These are phyloP conservation scores for Hypoxylon sp. DNA, from an alignment of 2,329 filamentous ascomycete genomes.

Conservation along the genomic window DNA sequence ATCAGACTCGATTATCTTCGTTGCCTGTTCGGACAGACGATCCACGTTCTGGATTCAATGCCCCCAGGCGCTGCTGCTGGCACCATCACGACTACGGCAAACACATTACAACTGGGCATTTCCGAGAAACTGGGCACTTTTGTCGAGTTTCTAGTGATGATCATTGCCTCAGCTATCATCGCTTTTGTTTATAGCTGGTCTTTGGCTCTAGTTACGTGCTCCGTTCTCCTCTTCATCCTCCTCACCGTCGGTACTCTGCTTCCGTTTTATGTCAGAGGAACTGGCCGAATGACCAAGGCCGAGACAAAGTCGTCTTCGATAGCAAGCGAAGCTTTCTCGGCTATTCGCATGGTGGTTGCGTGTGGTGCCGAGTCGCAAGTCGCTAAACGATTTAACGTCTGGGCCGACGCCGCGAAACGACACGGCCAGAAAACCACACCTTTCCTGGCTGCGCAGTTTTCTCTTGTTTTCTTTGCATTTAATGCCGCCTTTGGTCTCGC, in stretches of 20 bases:
- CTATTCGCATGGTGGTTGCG: constrained; percentile 72
- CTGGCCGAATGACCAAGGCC: constrained; percentile 60
- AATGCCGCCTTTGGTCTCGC: constrained; percentile 67
- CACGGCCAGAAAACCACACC: constrained; percentile 64
- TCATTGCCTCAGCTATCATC: constrained; percentile 65
- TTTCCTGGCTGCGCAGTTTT: constrained; percentile 65
- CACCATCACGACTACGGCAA: constrained; percentile 73
- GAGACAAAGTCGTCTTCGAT: constrained; percentile 70
- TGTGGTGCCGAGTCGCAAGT: constrained; percentile 71
- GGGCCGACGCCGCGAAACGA: constrained; percentile 66
- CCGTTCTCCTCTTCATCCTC: constrained; percentile 67
- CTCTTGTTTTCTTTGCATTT: constrained; percentile 66
- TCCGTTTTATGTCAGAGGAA: constrained; percentile 68
- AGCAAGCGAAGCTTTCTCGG: constrained; percentile 71
- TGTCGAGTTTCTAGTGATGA: constrained; percentile 66
- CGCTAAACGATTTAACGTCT: constrained; percentile 64
- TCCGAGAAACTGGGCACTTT: constrained; percentile 72
- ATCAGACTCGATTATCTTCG: constrained; percentile 74
- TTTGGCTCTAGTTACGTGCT: constrained; percentile 69
- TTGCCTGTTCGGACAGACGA: constrained; percentile 72
- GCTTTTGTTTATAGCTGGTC: constrained; percentile 70
- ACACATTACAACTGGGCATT: constrained; percentile 73
- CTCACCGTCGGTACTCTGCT: constrained; percentile 62
- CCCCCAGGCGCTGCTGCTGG: constrained; percentile 70
- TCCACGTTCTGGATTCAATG: constrained; percentile 76